phyloP scores from a whole-genome alignment of 1,284 basidiomycete species.

The Waitea zeae region DNA sequence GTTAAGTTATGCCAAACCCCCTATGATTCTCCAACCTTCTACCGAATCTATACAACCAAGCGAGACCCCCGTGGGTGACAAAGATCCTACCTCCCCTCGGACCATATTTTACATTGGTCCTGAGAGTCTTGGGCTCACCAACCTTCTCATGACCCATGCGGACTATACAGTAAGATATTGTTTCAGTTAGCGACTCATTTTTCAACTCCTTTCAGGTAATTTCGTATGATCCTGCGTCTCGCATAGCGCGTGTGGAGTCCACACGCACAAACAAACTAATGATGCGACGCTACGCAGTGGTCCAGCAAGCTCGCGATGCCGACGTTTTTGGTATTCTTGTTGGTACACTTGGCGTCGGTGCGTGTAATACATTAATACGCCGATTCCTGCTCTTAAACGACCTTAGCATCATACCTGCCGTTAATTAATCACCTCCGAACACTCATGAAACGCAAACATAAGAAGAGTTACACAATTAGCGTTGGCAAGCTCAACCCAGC shows the following conservation, averaged over 20 bases:
- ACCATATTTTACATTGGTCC: slow-evolving; percentile 71
- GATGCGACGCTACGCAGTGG: slow-evolving; percentile 79
- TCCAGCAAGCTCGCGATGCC: slow-evolving; percentile 83
- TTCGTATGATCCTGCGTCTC: slow-evolving; percentile 54
- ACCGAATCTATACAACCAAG: too few species aligned
- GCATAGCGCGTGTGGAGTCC: slow-evolving; percentile 37
- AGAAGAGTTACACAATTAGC: slow-evolving; percentile 89
- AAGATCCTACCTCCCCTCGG: slow-evolving; percentile 4
- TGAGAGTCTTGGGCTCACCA: slow-evolving; percentile 72
- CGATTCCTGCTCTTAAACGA: neutral
- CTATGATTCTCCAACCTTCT: too few species aligned
- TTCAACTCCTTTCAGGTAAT: slow-evolving; percentile 33
- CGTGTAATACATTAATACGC: slow-evolving; percentile 13
- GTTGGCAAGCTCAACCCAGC: slow-evolving; percentile 94
- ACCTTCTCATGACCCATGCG: slow-evolving; percentile 70
- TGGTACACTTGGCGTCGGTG: slow-evolving; percentile 84
- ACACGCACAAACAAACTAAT: slow-evolving; percentile 63
- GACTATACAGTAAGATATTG: slow-evolving; percentile 11
- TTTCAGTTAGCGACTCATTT: neutral
- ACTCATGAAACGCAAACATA: slow-evolving; percentile 44
- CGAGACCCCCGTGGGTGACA: too few species aligned
- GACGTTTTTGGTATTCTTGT: slow-evolving; percentile 94
- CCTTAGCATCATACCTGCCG: slow-evolving; percentile 62
- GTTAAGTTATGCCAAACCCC: too few species aligned
- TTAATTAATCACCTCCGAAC: slow-evolving; percentile 63